A percentile compares a stretch with the other conserved stretches of the same genome.
These are phyloP conservation scores for Fraxinus nigra DNA, from an alignment of 305 asterid genomes.

Conservation along the genomic window DNA sequence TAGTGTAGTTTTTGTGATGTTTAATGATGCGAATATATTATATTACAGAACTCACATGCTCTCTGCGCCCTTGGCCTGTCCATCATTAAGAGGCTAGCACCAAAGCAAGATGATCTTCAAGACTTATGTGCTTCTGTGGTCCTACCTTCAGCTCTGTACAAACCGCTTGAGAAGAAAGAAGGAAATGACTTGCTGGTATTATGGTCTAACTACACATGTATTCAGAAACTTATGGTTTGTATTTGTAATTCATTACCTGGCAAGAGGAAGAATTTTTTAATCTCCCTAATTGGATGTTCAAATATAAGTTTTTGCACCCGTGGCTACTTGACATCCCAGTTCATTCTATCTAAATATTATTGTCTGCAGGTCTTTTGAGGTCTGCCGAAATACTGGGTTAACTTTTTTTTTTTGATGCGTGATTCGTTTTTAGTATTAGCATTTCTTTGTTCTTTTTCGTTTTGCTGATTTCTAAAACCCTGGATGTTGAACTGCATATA, in stretches of 20 bases:
- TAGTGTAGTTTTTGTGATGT: constrained; percentile 22
- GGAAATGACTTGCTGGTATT: constrained; percentile 60
- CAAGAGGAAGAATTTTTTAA: constrained; percentile 4
- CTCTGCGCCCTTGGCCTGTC: constrained; percentile 79
- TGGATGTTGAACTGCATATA: background rate
- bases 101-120: constrained; percentile 55
- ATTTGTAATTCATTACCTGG: constrained; percentile 16
- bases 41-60: constrained; percentile 73
- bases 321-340: constrained; percentile 8
- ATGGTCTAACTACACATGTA: constrained; percentile 22
- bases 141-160: constrained; percentile 62
- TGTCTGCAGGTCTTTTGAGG: constrained; percentile 11
- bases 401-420: background rate
- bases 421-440: background rate
- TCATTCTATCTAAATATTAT: background rate
- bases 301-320: background rate
- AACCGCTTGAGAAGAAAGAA: constrained; percentile 60
- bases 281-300: constrained; percentile 1
- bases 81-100: constrained; percentile 56
- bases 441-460: background rate
- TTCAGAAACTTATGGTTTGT: constrained; percentile 19
- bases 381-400: constrained; percentile 13
- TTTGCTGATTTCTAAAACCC: background rate
- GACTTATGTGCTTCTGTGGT: constrained; percentile 48
- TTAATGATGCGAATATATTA: constrained; percentile 26